phyloP scores from a whole-genome alignment of 179 eudicot species.

The Sideroxylon spinosum region DNA sequence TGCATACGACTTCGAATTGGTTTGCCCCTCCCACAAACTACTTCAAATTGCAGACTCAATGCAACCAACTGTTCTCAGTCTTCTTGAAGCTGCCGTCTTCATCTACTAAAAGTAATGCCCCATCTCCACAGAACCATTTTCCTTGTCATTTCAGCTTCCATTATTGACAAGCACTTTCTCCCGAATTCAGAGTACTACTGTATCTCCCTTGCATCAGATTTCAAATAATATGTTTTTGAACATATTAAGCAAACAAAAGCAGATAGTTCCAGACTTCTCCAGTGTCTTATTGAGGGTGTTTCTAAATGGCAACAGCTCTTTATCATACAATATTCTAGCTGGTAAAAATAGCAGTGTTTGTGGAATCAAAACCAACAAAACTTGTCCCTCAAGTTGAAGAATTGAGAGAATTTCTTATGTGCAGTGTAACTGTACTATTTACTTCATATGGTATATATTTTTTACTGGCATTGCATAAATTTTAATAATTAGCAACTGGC shows the following conservation, averaged over 20 bases:
- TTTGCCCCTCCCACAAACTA: too few relatives aligned
- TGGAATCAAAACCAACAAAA: too few relatives aligned
- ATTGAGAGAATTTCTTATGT: too few relatives aligned
- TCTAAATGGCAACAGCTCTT: not conserved
- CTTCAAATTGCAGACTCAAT: too few relatives aligned
- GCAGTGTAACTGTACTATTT: too few relatives aligned
- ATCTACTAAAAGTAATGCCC: not conserved
- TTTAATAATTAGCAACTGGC: too few relatives aligned
- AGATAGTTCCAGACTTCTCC: not conserved
- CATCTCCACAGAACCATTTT: not conserved
- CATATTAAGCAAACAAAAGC: not conserved
- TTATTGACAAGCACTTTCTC: not conserved
- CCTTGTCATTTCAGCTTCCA: not conserved
- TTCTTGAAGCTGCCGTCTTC: not conserved
- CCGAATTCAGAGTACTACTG: not conserved
- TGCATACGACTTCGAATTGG: too few relatives aligned
- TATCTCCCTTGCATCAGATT: not conserved
- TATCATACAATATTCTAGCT: not conserved
- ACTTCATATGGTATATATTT: too few relatives aligned
- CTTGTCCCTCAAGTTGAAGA: too few relatives aligned
- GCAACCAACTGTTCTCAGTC: not conserved
- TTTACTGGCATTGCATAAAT: too few relatives aligned
- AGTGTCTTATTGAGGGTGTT: not conserved
- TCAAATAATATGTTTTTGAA: not conserved
- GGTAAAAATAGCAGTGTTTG: too few relatives aligned